Percentiles rank a stretch among this genome's conserved stretches.
phyloP scores from a whole-genome alignment of 805 yeast species.

The Candida sanyiensis region DNA sequence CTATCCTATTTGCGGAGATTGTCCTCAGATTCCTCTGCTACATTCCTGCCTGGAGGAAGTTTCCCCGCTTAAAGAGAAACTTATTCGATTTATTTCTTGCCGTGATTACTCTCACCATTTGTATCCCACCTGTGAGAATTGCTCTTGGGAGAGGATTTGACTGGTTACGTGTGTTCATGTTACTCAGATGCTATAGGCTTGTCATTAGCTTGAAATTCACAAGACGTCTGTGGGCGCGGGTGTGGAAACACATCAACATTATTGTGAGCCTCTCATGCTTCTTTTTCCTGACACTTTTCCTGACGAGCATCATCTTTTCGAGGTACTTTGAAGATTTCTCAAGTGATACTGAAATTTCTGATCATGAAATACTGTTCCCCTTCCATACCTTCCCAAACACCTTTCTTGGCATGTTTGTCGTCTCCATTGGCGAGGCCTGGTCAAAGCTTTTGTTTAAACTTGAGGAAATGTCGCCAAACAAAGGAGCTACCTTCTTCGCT shows the following conservation, averaged over 20 bases:
- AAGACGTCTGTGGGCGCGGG: constrained; percentile 63
- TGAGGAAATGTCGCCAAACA: constrained; percentile 48
- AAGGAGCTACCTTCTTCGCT: constrained; percentile 49
- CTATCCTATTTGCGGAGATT: constrained; percentile 49
- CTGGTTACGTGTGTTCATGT: constrained; percentile 80
- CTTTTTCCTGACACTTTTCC: constrained; percentile 54
- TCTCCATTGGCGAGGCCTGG: constrained; percentile 94
- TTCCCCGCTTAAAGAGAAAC: constrained; percentile 48
- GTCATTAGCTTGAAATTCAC: constrained; percentile 51
- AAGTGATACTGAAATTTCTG: constrained; percentile 43
- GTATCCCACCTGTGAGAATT: constrained; percentile 44
- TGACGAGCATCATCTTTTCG: constrained; percentile 63
- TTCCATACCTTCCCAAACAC: constrained; percentile 68
- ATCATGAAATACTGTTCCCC: constrained; percentile 43
- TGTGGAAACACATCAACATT: constrained; percentile 59
- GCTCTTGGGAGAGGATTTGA: constrained; percentile 53
- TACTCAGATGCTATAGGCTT: constrained; percentile 69
- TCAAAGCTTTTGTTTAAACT: constrained; percentile 62
- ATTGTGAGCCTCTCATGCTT: constrained; percentile 70
- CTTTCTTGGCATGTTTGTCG: constrained; percentile 66
- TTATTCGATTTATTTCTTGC: constrained; percentile 56
- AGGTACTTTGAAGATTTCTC: constrained; percentile 72
- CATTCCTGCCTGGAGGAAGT: constrained; percentile 46
- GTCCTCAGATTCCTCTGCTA: constrained; percentile 45
- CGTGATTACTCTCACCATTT: constrained; percentile 49